Base-by-base conservation (phyloP, 495 filamentous ascomycete genomes). In the Sabuloglossum arenarium region DNA sequence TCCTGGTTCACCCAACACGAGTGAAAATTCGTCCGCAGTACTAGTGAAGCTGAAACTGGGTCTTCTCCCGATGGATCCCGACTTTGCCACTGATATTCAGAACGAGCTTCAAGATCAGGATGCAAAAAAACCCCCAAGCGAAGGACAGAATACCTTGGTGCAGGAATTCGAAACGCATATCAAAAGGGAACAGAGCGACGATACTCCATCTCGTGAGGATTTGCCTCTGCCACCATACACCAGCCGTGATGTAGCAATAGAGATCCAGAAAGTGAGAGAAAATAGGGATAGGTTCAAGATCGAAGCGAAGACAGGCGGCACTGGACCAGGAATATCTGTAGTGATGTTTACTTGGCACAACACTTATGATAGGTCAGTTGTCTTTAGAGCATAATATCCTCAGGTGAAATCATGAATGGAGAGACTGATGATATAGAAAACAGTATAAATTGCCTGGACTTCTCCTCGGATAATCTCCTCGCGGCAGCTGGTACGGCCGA, bases 291-390 rank as follows among this genome's bases (percentile, higher is more conserved):
- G 88, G 25, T 93, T 94, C 66, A 78, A 76, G 53, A 86, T 98
- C 51, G 81, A 86, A 55, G 78, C 80, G 42, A 75, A 83, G 23
- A 87, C 84, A 39, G 86, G 85, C 39, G 88, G 88, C 28, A 73
- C 85, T 52, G 86, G 86, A 6, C 79, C 86, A 47, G 83, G 78
- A 45, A 73, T 94, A 27, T 91, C 86, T 62, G 80, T 91, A 11
- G 86, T 80, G 73, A 95, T 97, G 84, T 94, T 88, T 62, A 97
- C 91, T 0, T 94, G 96, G 62, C 93, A 98, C 70, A 97, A 98
- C 65, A 94, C 86, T 6, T 78, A 84, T 57, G 86, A 94, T 62
- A 80, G 76, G 89, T 94, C 71, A 71, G 78, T 69, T 51, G 24
- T 12, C 34, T 5, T 16, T 43, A 1, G 27, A 23, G 6, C 27